Percentiles rank a stretch among this genome's conserved stretches.
Conservation (phyloP, 352 stramenopile genomes). For the Phytophthora quininea region DNA sequence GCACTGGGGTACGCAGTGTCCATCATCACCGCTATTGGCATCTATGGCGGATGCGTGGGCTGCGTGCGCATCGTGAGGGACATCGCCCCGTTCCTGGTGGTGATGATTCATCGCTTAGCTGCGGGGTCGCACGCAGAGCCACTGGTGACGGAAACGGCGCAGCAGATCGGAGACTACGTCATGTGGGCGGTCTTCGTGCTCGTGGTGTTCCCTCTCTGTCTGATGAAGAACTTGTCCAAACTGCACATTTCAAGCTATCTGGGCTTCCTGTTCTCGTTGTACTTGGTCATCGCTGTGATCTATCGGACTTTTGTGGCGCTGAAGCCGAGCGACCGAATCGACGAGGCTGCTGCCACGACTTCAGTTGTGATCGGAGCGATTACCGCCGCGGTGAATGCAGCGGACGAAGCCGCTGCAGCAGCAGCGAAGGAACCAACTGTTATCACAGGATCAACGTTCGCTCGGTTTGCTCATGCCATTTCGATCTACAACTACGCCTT, state of each 20-base stretch:
- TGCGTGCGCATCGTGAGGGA: constrained; percentile 75
- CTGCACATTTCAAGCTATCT: constrained; percentile 76
- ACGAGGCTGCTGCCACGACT: constrained; percentile 7
- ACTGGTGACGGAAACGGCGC: constrained; percentile 16
- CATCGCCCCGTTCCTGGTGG: constrained; percentile 67
- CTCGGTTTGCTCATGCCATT: constrained; percentile 55
- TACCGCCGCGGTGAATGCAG: constrained; percentile 19
- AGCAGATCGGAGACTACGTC: constrained; percentile 48
- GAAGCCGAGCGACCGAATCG: constrained; percentile 9
- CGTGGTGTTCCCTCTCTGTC: constrained; percentile 70
- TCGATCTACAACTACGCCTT: constrained; percentile 89
- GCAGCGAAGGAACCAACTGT: constrained; percentile 36
- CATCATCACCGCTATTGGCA: constrained; percentile 65
- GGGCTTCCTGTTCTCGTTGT: constrained; percentile 70
- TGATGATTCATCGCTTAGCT: constrained; percentile 31
- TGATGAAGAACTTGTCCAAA: constrained; percentile 74
- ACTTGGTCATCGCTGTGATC: constrained; percentile 59
- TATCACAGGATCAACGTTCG: constrained; percentile 39
- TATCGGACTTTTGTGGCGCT: constrained; percentile 55
- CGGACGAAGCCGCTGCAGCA: constrained; percentile 13
- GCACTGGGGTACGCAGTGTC: constrained; percentile 66
- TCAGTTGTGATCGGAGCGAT: constrained; percentile 5
- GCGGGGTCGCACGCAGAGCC: constrained; percentile 13
- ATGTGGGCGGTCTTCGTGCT: constrained; percentile 56
- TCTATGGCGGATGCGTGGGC: constrained; percentile 75